Base-by-base conservation (phyloP, 2,329 filamentous ascomycete genomes). In the Rasamsonia emersonii region DNA sequence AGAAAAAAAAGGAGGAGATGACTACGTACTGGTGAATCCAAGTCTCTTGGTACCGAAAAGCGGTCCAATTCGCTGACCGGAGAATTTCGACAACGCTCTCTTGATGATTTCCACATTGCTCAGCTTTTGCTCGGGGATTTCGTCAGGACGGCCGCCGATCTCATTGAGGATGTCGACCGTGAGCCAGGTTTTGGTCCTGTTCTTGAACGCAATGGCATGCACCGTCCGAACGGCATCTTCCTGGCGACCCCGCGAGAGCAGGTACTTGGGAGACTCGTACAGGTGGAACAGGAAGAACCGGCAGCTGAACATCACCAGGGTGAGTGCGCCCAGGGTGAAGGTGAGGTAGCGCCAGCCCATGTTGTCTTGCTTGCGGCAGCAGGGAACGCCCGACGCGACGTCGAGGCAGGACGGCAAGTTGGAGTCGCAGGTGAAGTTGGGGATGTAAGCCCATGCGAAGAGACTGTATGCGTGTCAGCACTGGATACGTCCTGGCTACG, bases 221-320 rank as follows among this genome's bases (percentile, higher is more conserved):
- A 93, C 74, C 2, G 86, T 82, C 3, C 77, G 79, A 2, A 93
- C 82, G 1, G 85, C 85, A 48, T 91, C 84, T 9, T 73, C 63
- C 53, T 93, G 80, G 5, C 82, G 74, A 20, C 83, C 82, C n/a
- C 75, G 70, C 13, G 78, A 81, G 7, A 93, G 72, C 15, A 93
- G 66, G 49, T 78, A 93, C 53, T 91, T 91, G 27, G 86, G 86
- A 4, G 85, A 91, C 53, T 93, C 86, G 51, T 82, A 84, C 9
- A 93, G 71, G 38, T 80, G 75, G 59, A 93, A 93, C 38, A 86
- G 50, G 56, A 86, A 79, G 65, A 86, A 86, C 11, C 86, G 83
- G 39, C 77, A 62, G 30, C 82, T 55, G 49, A 88, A 93, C 80
- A 91, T 86, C 58, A 67, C 54, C 40, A 91, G 75, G 0, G 84